Evolutionary conservation across 768 basidiomycete species (phyloP).

Genomic region (Boletellus sp.): DNA sequence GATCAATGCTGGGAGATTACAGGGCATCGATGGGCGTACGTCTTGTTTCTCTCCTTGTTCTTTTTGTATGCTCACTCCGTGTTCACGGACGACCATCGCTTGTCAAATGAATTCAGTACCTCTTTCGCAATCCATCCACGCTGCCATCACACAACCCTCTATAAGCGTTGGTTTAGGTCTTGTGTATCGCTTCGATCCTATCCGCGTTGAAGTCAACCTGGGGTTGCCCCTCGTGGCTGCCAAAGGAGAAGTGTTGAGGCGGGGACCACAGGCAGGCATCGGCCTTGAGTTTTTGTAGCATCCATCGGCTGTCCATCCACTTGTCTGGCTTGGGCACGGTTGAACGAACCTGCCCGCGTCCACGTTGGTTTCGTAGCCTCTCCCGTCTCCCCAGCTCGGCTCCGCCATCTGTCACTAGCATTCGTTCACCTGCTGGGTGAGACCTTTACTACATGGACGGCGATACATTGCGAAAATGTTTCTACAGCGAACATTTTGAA

Average conservation of each 20-base stretch:
- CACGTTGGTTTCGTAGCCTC: too few relatives aligned
- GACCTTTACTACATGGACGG: too few relatives aligned
- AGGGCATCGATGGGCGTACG: slow-evolving; percentile 56
- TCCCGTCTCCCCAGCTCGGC: too few relatives aligned
- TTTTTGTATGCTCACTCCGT: background rate
- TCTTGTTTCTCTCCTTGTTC: slow-evolving; percentile 1
- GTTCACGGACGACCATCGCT: background rate
- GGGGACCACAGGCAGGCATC: slow-evolving; percentile 78
- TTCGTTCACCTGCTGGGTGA: too few relatives aligned
- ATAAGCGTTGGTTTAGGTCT: slow-evolving; percentile 80
- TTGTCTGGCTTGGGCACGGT: background rate
- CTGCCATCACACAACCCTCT: slow-evolving; percentile 42
- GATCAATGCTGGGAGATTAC: slow-evolving; percentile 77
- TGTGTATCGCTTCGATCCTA: slow-evolving; percentile 77
- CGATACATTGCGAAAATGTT: too few relatives aligned
- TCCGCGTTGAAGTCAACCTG: slow-evolving; percentile 85
- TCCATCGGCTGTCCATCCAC: background rate
- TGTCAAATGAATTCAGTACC: slow-evolving; percentile 4
- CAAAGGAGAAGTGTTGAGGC: slow-evolving; percentile 59
- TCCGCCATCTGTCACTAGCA: too few relatives aligned
- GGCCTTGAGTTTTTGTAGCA: slow-evolving; percentile 71
- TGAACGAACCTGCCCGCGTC: background rate
- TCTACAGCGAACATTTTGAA: too few relatives aligned
- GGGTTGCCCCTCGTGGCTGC: slow-evolving; percentile 76
- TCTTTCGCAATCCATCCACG: slow-evolving; percentile 8